Conservation (phyloP, 495 filamentous ascomycete species). For the Friedmanniomyces simplex region DNA sequence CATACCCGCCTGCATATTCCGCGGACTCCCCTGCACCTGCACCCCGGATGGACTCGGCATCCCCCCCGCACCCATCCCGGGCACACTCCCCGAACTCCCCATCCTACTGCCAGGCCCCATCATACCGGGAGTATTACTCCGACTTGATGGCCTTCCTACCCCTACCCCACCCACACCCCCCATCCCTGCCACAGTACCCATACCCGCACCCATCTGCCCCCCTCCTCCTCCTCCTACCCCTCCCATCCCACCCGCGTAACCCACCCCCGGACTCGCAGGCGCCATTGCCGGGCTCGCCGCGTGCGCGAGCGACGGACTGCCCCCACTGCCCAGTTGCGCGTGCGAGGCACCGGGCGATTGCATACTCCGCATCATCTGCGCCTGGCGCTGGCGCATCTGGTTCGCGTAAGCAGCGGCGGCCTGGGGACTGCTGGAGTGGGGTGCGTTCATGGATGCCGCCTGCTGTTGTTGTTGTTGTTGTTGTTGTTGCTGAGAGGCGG, state of each 20-base stretch:
- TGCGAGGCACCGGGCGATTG: conserved; percentile 9
- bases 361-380: conserved; percentile 10
- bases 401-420: conserved; percentile 8
- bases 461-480: no score
- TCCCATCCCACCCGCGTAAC: neutral
- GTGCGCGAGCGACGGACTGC: conserved; percentile 5
- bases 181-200: no score
- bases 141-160: neutral
- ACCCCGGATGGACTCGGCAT: conserved; percentile 1
- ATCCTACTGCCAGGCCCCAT: no score
- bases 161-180: neutral
- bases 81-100: conserved; percentile 2
- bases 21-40: neutral
- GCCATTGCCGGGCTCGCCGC: conserved; percentile 1
- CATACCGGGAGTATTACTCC: conserved; percentile 1
- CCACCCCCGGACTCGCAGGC: conserved; percentile 13
- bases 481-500: neutral
- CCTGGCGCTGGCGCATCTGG: conserved; percentile 7
- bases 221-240: no score
- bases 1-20: conserved; percentile 4
- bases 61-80: neutral
- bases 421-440: conserved; percentile 3
- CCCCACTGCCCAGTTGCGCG: conserved; percentile 5
- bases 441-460: no score
- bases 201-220: no score